Evolutionary conservation across 1,284 basidiomycete species (phyloP).

Genomic region (Sphaerobolus stellatus): DNA sequence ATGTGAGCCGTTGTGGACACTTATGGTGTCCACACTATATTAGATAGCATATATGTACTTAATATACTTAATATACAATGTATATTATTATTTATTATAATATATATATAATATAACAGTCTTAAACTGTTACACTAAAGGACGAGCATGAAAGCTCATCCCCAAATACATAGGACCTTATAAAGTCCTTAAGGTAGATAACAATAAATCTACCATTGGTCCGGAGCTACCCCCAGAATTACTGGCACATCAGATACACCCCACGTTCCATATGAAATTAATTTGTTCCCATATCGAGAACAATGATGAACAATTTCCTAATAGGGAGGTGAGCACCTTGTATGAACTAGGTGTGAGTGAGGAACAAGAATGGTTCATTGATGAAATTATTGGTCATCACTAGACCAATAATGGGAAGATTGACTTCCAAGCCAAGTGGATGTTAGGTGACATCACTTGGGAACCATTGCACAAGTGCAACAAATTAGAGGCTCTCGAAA

Average conservation of each 20-base stretch:
- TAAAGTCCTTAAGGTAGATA: no score
- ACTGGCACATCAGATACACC: slow-evolving; percentile 11
- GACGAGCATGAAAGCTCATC: no score
- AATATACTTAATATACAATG: no score
- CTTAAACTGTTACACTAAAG: no score
- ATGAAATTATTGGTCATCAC: neutral
- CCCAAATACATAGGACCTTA: no score
- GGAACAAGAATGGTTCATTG: slow-evolving; percentile 15
- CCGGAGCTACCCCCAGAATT: slow-evolving; percentile 21
- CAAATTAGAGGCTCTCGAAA: slow-evolving; percentile 26
- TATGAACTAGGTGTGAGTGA: slow-evolving; percentile 28
- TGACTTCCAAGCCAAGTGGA: slow-evolving; percentile 22
- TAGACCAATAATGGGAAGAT: slow-evolving; percentile 18
- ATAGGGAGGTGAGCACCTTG: slow-evolving; percentile 14
- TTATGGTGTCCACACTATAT: no score
- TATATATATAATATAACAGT: no score
- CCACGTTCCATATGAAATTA: slow-evolving; percentile 17
- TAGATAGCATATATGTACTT: no score
- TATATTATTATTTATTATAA: no score
- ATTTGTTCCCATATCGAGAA: neutral
- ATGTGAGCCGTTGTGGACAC: no score
- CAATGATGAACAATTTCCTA: slow-evolving; percentile 23
- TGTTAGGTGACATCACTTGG: slow-evolving; percentile 29
- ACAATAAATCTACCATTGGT: no score
- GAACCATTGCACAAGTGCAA: slow-evolving; percentile 21